Conservation (phyloP, 257 asterid species). For the Lavandula angustifolia region DNA sequence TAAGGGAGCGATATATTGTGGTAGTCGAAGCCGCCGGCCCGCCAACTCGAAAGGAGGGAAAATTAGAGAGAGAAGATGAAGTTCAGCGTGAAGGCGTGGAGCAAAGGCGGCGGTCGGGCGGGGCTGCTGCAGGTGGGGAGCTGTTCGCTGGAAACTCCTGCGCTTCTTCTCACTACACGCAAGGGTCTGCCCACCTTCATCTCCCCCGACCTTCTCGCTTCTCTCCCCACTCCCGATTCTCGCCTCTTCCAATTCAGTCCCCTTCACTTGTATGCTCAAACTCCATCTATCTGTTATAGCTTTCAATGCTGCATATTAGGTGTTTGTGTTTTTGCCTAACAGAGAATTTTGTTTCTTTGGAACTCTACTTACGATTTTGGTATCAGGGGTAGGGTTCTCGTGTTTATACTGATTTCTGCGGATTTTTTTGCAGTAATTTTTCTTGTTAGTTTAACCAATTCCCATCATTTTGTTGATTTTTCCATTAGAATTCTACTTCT, state of each 20-base stretch:
- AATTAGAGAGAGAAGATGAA: constrained; percentile 46
- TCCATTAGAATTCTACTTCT: too few species aligned
- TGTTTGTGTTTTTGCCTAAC: constrained; percentile 36
- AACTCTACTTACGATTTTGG: not conserved
- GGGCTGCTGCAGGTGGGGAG: constrained; percentile 65
- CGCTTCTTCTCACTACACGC: constrained; percentile 77
- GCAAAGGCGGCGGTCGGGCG: constrained; percentile 73
- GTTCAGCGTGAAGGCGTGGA: constrained; percentile 62
- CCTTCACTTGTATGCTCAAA: constrained; percentile 62
- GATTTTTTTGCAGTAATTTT: too few species aligned
- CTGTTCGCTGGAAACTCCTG: constrained; percentile 76
- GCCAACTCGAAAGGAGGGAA: constrained; percentile 16
- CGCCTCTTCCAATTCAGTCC: constrained; percentile 83
- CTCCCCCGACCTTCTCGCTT: constrained; percentile 80
- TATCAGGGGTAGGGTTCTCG: not conserved
- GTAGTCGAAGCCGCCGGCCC: too few species aligned
- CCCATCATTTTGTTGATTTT: too few species aligned
- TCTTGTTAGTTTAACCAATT: too few species aligned
- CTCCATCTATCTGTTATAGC: too few species aligned
- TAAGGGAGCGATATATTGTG: too few species aligned
- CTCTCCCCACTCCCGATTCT: constrained; percentile 79
- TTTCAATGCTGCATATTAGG: constrained; percentile 16
- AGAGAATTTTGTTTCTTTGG: not conserved
- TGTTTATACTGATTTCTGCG: not conserved
- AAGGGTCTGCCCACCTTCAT: constrained; percentile 87